Evolutionary conservation across 108 stramenopile genomes (phyloP), one percentile per base, ranked within the genome.

Genomic region (Pseudonitzschia delicatissima): DNA sequence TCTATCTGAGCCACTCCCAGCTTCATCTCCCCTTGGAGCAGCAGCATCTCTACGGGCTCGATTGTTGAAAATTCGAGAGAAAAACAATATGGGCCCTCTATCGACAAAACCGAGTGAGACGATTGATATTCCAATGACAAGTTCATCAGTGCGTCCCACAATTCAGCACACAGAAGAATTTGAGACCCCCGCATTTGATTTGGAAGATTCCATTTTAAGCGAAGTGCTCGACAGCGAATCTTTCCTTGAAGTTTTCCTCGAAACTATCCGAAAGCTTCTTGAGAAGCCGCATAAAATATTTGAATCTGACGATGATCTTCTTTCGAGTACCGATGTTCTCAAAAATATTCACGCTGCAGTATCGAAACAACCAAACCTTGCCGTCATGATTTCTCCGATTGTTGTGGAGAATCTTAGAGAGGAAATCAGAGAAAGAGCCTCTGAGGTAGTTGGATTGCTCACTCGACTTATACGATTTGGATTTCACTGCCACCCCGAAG

Each of bases 31-130:
- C 6, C 3, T 57, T 28, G 82, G 85, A 18, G 79, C 85, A 6
- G 85, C 85, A 29, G 85, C 85, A 5, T 80, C 85, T 34, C 63
- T 86, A 18, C 64, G 81, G 17, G 79, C 78, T 15, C 76, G 85
- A 5, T 57, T 86, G 28, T 23, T 79, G 39, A 77, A 81, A 49
- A 82, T 86, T 27, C 71, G 79, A 8, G 81, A 82, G 34, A 77
- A 68, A 42, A 66, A 71, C 35, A 71, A 35, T 26, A 4, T 15
- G 9, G 50, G 6, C 53, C 13, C 48, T 35, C 40, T 33, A 39
- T 26, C 57, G 20, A 52, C 17, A 6, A 23, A 39, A 27, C 60
- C 62, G 29, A 36, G 23, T 13, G 58, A 70, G 12, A 42, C 48
- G n/a, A 27, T 28, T 44, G 0, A 0, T 18, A 34, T 35, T 15